Evolutionary conservation across 225 moss, liverwort and hornwort species (phyloP).

Genomic region (Ulota crispa): DNA sequence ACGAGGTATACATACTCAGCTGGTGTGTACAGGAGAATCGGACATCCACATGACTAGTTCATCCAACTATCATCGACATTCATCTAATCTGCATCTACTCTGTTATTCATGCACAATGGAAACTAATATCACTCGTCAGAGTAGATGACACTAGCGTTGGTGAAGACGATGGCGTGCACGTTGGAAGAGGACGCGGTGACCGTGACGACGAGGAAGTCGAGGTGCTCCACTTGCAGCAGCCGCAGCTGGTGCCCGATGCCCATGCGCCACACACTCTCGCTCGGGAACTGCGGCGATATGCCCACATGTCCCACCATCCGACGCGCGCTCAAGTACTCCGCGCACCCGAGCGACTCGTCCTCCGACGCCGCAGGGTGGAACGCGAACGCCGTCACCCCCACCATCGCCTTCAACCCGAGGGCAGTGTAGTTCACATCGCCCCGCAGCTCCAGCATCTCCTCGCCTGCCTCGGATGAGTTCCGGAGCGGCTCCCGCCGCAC

Average conservation of each 20-base stretch:
- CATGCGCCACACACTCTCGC: neutral
- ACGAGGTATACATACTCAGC: too few relatives aligned
- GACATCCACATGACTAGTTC: too few relatives aligned
- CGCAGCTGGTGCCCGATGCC: conserved; percentile 15
- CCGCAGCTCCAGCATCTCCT: conserved; percentile 16
- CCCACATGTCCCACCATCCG: neutral
- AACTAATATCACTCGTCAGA: too few relatives aligned
- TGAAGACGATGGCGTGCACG: neutral
- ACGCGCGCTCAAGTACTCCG: neutral
- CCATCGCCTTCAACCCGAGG: neutral
- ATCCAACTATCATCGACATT: too few relatives aligned
- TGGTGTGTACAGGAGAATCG: too few relatives aligned
- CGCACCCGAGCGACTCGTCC: neutral
- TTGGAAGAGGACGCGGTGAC: neutral
- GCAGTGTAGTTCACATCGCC: neutral
- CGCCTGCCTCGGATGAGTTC: neutral
- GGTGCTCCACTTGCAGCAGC: neutral
- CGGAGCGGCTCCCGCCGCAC: neutral
- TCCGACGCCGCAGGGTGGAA: neutral
- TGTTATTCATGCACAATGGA: too few relatives aligned
- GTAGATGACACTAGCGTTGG: neutral
- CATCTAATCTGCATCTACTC: too few relatives aligned
- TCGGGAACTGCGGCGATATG: neutral
- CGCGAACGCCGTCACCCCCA: neutral
- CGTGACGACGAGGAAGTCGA: conserved; percentile 17